phyloP scores from a whole-genome alignment of 495 filamentous ascomycete species.

The Tuber magnatum region DNA sequence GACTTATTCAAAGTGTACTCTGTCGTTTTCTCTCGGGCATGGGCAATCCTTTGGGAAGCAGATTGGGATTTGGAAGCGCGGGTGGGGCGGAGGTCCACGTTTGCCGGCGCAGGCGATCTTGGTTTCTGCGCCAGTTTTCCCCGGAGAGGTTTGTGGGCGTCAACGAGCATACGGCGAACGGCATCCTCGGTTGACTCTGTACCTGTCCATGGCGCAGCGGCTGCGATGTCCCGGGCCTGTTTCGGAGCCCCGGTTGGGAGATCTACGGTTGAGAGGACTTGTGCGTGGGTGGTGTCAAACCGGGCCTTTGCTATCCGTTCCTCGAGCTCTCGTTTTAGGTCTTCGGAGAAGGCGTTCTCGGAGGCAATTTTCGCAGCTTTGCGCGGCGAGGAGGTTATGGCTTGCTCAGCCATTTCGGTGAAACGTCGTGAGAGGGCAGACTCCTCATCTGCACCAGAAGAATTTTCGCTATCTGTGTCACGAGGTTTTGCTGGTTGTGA shows the following conservation, averaged over 20 bases:
- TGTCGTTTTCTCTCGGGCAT: constrained; percentile 69
- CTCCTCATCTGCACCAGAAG: constrained; percentile 12
- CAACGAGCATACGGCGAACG: constrained; percentile 79
- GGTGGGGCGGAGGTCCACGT: constrained; percentile 56
- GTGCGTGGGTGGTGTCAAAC: constrained; percentile 62
- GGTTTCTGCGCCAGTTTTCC: constrained; percentile 44
- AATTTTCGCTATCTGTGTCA: constrained; percentile 3
- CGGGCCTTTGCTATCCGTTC: constrained; percentile 63
- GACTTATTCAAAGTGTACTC: constrained; percentile 62
- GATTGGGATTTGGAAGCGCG: constrained; percentile 42
- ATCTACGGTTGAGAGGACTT: constrained; percentile 59
- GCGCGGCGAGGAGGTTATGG: constrained; percentile 27
- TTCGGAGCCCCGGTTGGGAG: constrained; percentile 61
- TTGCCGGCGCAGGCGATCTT: constrained; percentile 20
- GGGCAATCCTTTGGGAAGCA: constrained; percentile 51
- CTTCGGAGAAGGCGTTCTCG: constrained; percentile 80
- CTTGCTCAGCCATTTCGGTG: constrained; percentile 34
- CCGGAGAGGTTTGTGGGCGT: constrained; percentile 67
- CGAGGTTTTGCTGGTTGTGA: constrained; percentile 3
- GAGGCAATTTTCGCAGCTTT: constrained; percentile 51
- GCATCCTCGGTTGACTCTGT: constrained; percentile 65
- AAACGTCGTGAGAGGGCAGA: constrained; percentile 39
- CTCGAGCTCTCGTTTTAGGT: constrained; percentile 67
- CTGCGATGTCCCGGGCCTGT: constrained; percentile 65
- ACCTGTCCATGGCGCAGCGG: constrained; percentile 69